Conservation (phyloP, 75 land plant genomes). For the Chamaecyparis obtusa region DNA sequence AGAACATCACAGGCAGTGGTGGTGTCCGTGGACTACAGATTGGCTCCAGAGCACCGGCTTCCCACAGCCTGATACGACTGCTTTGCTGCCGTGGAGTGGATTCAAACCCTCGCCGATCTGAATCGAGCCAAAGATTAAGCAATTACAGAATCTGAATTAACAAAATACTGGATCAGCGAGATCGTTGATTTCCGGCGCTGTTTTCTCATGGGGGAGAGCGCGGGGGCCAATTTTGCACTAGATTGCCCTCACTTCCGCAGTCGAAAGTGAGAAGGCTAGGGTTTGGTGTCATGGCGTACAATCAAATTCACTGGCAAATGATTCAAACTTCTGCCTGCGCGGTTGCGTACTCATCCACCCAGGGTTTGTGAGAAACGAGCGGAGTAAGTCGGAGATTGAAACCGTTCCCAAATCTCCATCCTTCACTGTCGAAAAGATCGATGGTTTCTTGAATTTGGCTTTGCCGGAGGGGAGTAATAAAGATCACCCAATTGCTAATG, state of each 20-base stretch:
- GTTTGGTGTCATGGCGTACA: too few species aligned
- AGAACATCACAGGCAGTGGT: conserved; percentile 16
- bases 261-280: conserved; percentile 12
- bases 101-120: conserved; percentile 3
- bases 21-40: conserved; percentile 42
- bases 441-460: conserved; percentile 21
- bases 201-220: conserved; percentile 40
- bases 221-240: conserved; percentile 44
- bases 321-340: background rate
- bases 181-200: conserved; percentile 21
- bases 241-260: conserved; percentile 13
- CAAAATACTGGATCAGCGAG: background rate
- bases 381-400: background rate
- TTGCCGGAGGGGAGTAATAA: conserved; percentile 9
- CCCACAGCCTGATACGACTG: conserved; percentile 38
- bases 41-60: conserved; percentile 35
- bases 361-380: conserved; percentile 29
- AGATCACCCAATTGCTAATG: conserved; percentile 32
- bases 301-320: too few species aligned
- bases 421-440: background rate
- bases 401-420: background rate
- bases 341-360: conserved; percentile 44
- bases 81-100: conserved; percentile 22
- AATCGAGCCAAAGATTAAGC: background rate
- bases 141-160: too few species aligned